A percentile compares a stretch with the other conserved stretches of the same genome.
Evolutionary conservation across 805 yeast genomes (phyloP).

Genomic region (Yarrowia osloensis): DNA sequence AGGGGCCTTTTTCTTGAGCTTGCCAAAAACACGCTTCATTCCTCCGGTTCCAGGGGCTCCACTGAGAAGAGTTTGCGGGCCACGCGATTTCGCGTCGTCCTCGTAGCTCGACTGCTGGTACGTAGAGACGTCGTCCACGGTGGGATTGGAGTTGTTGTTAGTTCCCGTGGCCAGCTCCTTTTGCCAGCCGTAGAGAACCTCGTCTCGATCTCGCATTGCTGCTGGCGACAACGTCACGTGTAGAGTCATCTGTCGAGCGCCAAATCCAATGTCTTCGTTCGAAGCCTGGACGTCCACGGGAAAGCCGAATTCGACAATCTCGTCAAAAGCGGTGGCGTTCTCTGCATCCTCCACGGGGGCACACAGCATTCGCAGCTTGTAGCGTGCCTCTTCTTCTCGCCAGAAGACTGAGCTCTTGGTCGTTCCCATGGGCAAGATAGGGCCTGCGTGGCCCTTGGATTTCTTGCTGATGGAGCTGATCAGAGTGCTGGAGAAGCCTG

Average conservation of each 20-base stretch:
- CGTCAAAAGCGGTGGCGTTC: conserved; percentile 34
- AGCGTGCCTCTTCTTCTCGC: conserved; percentile 8
- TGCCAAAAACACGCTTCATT: conserved; percentile 27
- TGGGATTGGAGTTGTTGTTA: conserved; percentile 13
- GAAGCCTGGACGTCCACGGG: conserved; percentile 32
- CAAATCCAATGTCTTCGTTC: conserved; percentile 7
- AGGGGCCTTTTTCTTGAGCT: conserved; percentile 26
- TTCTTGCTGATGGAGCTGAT: conserved; percentile 15
- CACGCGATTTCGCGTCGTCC: conserved; percentile 7
- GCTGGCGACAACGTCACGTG: conserved; percentile 39
- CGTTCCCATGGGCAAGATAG: conserved; percentile 23
- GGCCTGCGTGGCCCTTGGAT: not conserved
- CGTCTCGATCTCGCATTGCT: conserved; percentile 39
- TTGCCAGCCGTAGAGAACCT: conserved; percentile 40
- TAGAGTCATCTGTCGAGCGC: conserved; percentile 37
- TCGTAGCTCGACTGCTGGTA: not conserved
- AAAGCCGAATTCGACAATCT: conserved; percentile 38
- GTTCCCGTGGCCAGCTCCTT: conserved; percentile 31
- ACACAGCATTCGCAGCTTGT: conserved; percentile 20
- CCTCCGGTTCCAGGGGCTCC: not conserved
- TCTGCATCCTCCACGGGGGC: conserved; percentile 4
- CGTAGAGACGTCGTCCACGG: conserved; percentile 14
- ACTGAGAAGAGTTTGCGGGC: not conserved
- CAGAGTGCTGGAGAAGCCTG: not conserved
- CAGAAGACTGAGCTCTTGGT: conserved; percentile 13